Evolutionary conservation across 2,329 filamentous ascomycete species (phyloP), one percentile per base, ranked within the genome.

Genomic region (Fusarium sp.): DNA sequence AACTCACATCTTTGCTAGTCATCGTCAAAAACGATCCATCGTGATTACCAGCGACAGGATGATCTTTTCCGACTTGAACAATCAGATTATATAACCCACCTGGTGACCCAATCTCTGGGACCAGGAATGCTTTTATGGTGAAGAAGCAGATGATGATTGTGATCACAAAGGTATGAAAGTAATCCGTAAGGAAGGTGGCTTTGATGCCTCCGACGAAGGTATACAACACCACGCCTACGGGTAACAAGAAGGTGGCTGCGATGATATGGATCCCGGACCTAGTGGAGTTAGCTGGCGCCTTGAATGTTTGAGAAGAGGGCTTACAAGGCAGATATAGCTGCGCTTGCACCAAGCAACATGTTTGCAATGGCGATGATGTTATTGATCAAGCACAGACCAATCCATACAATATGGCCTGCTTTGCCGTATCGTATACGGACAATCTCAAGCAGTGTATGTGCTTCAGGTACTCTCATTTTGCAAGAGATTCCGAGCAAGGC

Each of bases 81-180:
- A 88, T 76, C 0, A 87, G 78, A 7, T 87, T 83, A 41, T 82
- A 89, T 3, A 89, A 77, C 3, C 82, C 77, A 0, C 78, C 80
- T 2, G 84, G 77, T 0, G 84, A 86, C 0, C 83, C 81, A 28
- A 88, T 79, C 53, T 86, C 82, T 0, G 82, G 79, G 0, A 80
- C 76, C 0, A 82, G 80, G 21, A 84, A 84, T 5, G 82, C 81
- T 65, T 85, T 81, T 63, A 83, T 77, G 3, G 80, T 75, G 73
- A 86, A 81, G 76, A 83, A 81, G 77, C 84, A 81, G 53, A 86
- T 79, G 23, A 87, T 83, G 26, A 87, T 82, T 3, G 85, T 80
- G 21, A 88, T 86, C 13, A 84, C 82, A 16, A 86, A 82, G 0
- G 85, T 88, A 66, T 88, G 85, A 26, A 86, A 80, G 64, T 85